Evolutionary conservation across 257 asterid species (phyloP), one percentile per base, ranked within the genome.

Genomic region (Dorcoceras hygrometricum): DNA sequence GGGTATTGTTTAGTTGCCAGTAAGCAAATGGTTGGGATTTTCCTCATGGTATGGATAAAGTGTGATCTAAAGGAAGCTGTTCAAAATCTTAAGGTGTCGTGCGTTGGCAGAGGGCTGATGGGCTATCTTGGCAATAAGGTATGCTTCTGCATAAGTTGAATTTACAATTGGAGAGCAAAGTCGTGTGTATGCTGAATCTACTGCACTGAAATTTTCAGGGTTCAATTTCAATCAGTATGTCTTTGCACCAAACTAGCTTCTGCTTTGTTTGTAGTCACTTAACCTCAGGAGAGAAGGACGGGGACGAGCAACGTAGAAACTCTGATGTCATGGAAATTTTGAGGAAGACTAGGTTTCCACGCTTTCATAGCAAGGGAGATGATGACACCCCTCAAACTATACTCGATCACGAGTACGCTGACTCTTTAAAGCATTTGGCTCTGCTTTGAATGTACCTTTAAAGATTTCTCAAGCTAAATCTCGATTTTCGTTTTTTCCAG

Each of bases 81-180:
- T 58, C 75, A 79, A 9, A 90, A 94, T 72, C 68, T 94, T 73
- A 94, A 90, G 86, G 97, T 87, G 16, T 91, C 98, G 39, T 94
- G 99, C 60, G 98, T 94, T 24, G 99, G 99, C 16, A 80, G 99
- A 80, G 99, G 99, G 65, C 76, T 94, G 79, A 94, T 94, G 99
- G 98, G 99, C 9, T 94, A 94, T 80, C 96, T 94, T 24, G 99
- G 99, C 68, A 94, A 94, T 81, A 94, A 94, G 95, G 99, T 94
- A 76, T 18, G 43, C 9, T 25, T 71, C 18, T 63, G 50, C 50
- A 62, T 76, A 28, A 39, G 29, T 48, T 16, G 59, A 62, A 59
- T 68, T 72, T 18, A 59, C 65, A 71, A 68, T 25, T 71, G 57
- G 55, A 48, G 56, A 25, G 63, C 43, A 9, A 27, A 24, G 20